phyloP scores from a whole-genome alignment of 2,329 filamentous ascomycete species.

The Microcyclospora pomicola region DNA sequence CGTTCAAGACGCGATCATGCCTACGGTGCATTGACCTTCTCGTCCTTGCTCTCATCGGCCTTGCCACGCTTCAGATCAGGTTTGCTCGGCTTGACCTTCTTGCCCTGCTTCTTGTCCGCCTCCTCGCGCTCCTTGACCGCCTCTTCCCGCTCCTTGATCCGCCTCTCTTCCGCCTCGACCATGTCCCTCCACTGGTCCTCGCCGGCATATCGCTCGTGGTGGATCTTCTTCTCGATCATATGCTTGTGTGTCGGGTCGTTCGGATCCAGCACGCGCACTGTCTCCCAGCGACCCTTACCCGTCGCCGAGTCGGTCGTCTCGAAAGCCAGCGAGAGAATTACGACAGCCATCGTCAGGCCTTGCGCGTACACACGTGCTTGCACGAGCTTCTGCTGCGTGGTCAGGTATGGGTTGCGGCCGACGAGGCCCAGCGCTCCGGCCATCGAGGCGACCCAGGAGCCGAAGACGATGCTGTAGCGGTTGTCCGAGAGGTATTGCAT shows the following conservation, averaged over 20 bases:
- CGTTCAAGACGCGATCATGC: too few species aligned
- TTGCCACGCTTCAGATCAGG: background rate
- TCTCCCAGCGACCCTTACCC: slow-evolving; percentile 71
- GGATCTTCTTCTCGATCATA: slow-evolving; percentile 72
- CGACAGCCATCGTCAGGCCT: slow-evolving; percentile 69
- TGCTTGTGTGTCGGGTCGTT: slow-evolving; percentile 72
- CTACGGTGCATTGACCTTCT: slow-evolving; percentile 8
- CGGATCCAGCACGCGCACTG: slow-evolving; percentile 64
- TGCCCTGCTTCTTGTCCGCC: slow-evolving; percentile 12
- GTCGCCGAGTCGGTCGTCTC: slow-evolving; percentile 67
- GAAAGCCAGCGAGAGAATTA: slow-evolving; percentile 69
- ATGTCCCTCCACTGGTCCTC: slow-evolving; percentile 94
- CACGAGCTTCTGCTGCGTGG: slow-evolving; percentile 71
- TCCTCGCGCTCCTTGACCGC: slow-evolving; percentile 19
- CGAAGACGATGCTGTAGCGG: slow-evolving; percentile 75
- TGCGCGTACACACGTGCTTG: slow-evolving; percentile 93
- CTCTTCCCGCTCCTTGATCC: slow-evolving; percentile 37
- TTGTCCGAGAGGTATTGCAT: slow-evolving; percentile 64
- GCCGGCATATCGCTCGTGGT: slow-evolving; percentile 74
- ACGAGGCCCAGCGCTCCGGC: slow-evolving; percentile 60
- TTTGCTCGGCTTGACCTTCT: slow-evolving; percentile 6
- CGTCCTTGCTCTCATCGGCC: slow-evolving; percentile 5
- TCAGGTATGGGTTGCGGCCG: slow-evolving; percentile 61
- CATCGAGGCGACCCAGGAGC: slow-evolving; percentile 71
- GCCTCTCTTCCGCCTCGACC: slow-evolving; percentile 64